Evolutionary conservation across 208 protist genomes (phyloP).

Genomic region (Acanthamoeba lenticulata): DNA sequence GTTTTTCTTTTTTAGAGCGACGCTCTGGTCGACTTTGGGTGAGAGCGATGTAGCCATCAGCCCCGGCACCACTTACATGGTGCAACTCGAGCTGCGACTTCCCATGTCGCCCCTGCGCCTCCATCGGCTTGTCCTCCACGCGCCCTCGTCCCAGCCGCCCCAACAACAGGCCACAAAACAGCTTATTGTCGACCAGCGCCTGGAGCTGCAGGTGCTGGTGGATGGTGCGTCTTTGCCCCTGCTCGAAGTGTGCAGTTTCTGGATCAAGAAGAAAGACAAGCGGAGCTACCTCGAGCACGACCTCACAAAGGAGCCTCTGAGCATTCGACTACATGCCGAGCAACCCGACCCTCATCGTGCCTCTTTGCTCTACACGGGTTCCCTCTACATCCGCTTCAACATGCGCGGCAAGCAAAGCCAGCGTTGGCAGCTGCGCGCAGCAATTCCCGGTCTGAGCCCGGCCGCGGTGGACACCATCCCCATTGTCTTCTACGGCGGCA

Average conservation of each 20-base stretch:
- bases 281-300: background rate
- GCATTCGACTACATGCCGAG: background rate
- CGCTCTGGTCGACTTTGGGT: background rate
- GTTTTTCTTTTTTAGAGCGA: no score
- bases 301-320: background rate
- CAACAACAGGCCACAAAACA: no score
- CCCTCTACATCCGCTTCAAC: background rate
- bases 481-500: background rate
- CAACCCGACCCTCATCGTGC: background rate
- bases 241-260: background rate
- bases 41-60: background rate
- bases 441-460: background rate
- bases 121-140: background rate
- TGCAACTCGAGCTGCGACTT: background rate
- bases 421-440: background rate
- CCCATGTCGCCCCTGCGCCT: background rate
- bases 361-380: background rate
- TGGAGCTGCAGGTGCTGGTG: background rate
- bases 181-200: no score
- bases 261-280: background rate
- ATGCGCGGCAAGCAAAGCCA: background rate
- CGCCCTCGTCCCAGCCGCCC: no score
- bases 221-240: background rate
- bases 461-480: background rate
- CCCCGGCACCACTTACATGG: background rate